A percentile compares a stretch with the other conserved stretches of the same genome.
phyloP scores from a whole-genome alignment of 2,329 filamentous ascomycete species.

The Talaromyces sp. region DNA sequence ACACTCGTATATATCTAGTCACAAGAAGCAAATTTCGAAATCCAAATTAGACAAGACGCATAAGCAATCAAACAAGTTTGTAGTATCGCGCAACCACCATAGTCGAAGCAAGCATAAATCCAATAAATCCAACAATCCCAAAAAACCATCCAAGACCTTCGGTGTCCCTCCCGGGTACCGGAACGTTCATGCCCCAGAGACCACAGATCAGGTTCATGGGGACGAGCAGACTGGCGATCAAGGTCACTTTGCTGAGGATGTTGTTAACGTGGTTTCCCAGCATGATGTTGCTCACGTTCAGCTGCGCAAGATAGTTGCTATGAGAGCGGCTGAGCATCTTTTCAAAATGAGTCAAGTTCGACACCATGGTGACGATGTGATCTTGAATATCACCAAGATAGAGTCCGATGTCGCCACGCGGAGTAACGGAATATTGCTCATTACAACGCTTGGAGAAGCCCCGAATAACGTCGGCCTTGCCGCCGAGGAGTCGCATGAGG shows the following conservation, averaged over 20 bases:
- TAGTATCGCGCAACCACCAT: constrained; percentile 40
- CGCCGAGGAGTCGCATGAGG: constrained; percentile 84
- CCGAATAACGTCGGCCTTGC: constrained; percentile 97
- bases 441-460: constrained; percentile 99
- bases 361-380: constrained; percentile 99
- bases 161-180: constrained; percentile 40
- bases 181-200: constrained; percentile 52
- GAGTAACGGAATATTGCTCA: constrained; percentile 91
- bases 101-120: constrained; percentile 38
- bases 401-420: constrained; percentile 91
- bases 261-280: constrained; percentile 86
- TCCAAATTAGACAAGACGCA: neutral
- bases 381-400: constrained; percentile 98
- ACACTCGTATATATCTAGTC: neutral
- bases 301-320: constrained; percentile 92
- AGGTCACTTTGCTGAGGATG: constrained; percentile 89
- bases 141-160: constrained; percentile 47
- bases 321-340: constrained; percentile 95
- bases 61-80: constrained; percentile 35
- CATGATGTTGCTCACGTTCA: constrained; percentile 85
- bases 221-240: constrained; percentile 91
- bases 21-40: neutral
- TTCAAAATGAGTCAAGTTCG: constrained; percentile 90
- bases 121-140: constrained; percentile 48
- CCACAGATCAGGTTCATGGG: constrained; percentile 85